Conservation (phyloP, 192 early-diverging fungal species). For the Dissophora ornata region DNA sequence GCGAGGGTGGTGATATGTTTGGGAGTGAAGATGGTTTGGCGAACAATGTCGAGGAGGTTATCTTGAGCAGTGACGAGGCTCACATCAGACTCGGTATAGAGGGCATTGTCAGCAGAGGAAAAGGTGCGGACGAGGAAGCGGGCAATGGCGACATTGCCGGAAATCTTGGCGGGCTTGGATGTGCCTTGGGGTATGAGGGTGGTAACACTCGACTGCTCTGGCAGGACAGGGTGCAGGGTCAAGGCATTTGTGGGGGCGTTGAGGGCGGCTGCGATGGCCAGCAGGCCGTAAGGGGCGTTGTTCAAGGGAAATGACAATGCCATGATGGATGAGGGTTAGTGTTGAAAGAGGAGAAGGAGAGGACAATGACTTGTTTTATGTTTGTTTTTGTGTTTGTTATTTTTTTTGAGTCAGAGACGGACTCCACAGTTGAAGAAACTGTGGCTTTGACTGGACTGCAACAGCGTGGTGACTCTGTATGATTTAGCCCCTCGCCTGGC, state of each 20-base stretch:
- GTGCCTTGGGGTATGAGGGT: conserved; percentile 12
- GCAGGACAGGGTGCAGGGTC: conserved; percentile 19
- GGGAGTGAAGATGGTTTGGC: conserved; percentile 48
- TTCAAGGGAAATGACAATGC: conserved; percentile 51
- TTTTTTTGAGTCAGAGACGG: no score
- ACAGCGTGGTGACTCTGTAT: no score
- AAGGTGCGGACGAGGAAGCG: conserved; percentile 47
- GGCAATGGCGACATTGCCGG: conserved; percentile 32
- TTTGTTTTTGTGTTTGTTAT: no score
- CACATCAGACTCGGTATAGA: conserved; percentile 38
- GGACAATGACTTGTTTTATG: no score
- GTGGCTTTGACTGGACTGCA: no score
- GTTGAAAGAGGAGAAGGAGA: no score
- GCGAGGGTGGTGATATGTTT: conserved; percentile 53
- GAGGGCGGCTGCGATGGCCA: conserved; percentile 33
- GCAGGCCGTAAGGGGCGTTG: conserved; percentile 50
- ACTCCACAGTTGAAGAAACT: no score
- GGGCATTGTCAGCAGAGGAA: neutral
- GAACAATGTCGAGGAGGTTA: conserved; percentile 40
- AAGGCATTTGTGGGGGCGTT: conserved; percentile 17
- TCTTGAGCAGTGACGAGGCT: conserved; percentile 26
- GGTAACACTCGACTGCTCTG: conserved; percentile 16
- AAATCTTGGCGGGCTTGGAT: conserved; percentile 29
- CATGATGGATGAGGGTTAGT: conserved; percentile 14
- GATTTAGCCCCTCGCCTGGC: no score